These are phyloP conservation scores for Brasilioporus rufonigricans DNA, from an alignment of 768 basidiomycete species.

Conservation along the genomic window DNA sequence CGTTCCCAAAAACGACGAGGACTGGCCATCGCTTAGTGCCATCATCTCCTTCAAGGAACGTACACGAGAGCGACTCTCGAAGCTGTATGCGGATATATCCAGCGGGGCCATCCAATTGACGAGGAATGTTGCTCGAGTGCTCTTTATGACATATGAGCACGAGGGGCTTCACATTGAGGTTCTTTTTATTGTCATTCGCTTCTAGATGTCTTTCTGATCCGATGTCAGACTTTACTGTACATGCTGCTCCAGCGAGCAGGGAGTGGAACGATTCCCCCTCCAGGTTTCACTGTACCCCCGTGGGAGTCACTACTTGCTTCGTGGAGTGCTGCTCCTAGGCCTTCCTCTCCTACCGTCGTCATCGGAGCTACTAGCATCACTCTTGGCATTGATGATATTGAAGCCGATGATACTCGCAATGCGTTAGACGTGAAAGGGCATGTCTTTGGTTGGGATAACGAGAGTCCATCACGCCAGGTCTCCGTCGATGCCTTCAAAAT, in stretches of 20 bases:
- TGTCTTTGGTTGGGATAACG: slow-evolving; percentile 95
- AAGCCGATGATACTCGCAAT: slow-evolving; percentile 56
- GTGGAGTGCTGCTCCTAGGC: slow-evolving; percentile 47
- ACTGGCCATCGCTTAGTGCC: slow-evolving; percentile 76
- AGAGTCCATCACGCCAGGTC: slow-evolving; percentile 66
- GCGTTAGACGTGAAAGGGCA: slow-evolving; percentile 47
- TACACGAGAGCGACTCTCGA: slow-evolving; percentile 68
- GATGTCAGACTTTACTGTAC: slow-evolving; percentile 74
- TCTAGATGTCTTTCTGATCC: slow-evolving; percentile 3
- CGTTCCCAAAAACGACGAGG: slow-evolving; percentile 75
- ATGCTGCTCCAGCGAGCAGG: slow-evolving; percentile 88
- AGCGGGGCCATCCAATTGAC: slow-evolving; percentile 49
- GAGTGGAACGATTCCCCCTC: slow-evolving; percentile 74
- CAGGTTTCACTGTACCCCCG: slow-evolving; percentile 67
- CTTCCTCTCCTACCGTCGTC: slow-evolving; percentile 43
- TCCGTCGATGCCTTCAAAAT: slow-evolving; percentile 69
- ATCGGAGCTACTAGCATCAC: slow-evolving; percentile 58
- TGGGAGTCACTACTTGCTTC: slow-evolving; percentile 56
- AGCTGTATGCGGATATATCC: slow-evolving; percentile 71
- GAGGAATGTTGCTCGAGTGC: slow-evolving; percentile 68
- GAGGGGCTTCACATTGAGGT: slow-evolving; percentile 87
- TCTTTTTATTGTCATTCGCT: background rate
- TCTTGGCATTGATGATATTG: slow-evolving; percentile 83
- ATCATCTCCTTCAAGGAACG: slow-evolving; percentile 79
- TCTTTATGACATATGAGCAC: slow-evolving; percentile 92